phyloP scores from a whole-genome alignment of 768 basidiomycete species.

The Leccinum aurantiacum region DNA sequence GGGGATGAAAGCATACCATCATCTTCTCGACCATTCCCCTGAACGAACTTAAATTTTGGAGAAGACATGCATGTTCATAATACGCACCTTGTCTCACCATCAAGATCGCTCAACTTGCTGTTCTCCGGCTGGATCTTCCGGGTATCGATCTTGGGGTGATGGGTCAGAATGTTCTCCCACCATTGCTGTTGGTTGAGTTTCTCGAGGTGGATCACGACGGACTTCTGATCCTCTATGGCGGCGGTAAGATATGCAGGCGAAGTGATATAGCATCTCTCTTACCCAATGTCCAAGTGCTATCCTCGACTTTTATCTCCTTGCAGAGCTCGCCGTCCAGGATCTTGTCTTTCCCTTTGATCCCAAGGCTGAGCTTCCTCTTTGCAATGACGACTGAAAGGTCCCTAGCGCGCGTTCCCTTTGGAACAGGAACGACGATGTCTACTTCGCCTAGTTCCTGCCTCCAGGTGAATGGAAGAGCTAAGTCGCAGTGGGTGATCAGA shows the following conservation, averaged over 20 bases:
- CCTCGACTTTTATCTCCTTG: slow-evolving; percentile 92
- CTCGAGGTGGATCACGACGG: slow-evolving; percentile 75
- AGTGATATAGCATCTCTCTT: slow-evolving; percentile 27
- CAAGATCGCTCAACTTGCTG: slow-evolving; percentile 93
- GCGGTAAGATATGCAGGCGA: slow-evolving; percentile 8
- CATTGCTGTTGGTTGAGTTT: slow-evolving; percentile 87
- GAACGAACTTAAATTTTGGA: slow-evolving; percentile 12
- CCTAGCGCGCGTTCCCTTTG: slow-evolving; percentile 80
- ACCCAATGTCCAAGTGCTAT: slow-evolving; percentile 97
- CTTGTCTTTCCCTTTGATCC: slow-evolving; percentile 81
- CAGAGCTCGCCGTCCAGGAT: slow-evolving; percentile 90
- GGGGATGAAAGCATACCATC: slow-evolving; percentile 81
- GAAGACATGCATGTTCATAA: slow-evolving; percentile 2
- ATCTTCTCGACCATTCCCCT: slow-evolving; percentile 99
- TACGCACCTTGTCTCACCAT: slow-evolving; percentile 84
- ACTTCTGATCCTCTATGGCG: slow-evolving; percentile 70
- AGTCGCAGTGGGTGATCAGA: slow-evolving; percentile 19
- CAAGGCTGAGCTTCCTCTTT: slow-evolving; percentile 81
- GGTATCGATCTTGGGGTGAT: slow-evolving; percentile 96
- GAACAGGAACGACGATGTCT: slow-evolving; percentile 79
- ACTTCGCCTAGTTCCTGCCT: slow-evolving; percentile 86
- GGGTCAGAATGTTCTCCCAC: slow-evolving; percentile 97
- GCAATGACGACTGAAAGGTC: slow-evolving; percentile 72
- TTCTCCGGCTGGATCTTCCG: slow-evolving; percentile 94
- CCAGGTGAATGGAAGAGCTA: slow-evolving; percentile 91